phyloP scores from a whole-genome alignment of 2,329 filamentous ascomycete genomes.

The Daldinia sp. region DNA sequence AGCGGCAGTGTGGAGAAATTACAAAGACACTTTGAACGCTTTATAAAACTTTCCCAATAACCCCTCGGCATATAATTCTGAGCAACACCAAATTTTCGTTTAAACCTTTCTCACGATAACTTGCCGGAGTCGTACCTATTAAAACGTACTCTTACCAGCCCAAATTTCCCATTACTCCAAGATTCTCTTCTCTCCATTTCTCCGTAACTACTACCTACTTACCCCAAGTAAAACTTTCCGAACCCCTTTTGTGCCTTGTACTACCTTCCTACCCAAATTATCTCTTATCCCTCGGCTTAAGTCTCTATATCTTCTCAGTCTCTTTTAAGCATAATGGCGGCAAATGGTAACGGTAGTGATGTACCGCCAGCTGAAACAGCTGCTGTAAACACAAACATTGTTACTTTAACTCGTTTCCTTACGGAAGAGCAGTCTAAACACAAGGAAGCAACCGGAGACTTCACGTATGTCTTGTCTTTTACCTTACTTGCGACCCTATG shows the following conservation, averaged over 20 bases:
- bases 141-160: slow-evolving; percentile 22
- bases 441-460: slow-evolving; percentile 96
- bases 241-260: slow-evolving; percentile 6
- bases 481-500: slow-evolving; percentile 4
- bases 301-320: slow-evolving; percentile 3
- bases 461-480: slow-evolving; percentile 84
- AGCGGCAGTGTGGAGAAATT: slow-evolving; percentile 18
- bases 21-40: slow-evolving; percentile 24
- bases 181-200: slow-evolving; percentile 14
- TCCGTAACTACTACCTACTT: slow-evolving; percentile 19
- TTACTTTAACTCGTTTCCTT: slow-evolving; percentile 94
- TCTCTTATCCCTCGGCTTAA: slow-evolving; percentile 3
- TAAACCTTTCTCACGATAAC: slow-evolving; percentile 32
- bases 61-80: slow-evolving; percentile 42
- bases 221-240: slow-evolving; percentile 3
- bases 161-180: slow-evolving; percentile 20
- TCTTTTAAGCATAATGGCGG: slow-evolving; percentile 44
- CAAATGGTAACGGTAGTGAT: slow-evolving; percentile 44
- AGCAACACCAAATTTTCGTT: slow-evolving; percentile 34
- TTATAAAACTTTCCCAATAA: slow-evolving; percentile 35
- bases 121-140: slow-evolving; percentile 34
- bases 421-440: slow-evolving; percentile 96
- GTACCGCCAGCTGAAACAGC: slow-evolving; percentile 68
- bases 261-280: slow-evolving; percentile 1
- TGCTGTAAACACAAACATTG: slow-evolving; percentile 94